Evolutionary conservation across 1,284 basidiomycete genomes (phyloP).

Genomic region (Ganoderma lucidum): DNA sequence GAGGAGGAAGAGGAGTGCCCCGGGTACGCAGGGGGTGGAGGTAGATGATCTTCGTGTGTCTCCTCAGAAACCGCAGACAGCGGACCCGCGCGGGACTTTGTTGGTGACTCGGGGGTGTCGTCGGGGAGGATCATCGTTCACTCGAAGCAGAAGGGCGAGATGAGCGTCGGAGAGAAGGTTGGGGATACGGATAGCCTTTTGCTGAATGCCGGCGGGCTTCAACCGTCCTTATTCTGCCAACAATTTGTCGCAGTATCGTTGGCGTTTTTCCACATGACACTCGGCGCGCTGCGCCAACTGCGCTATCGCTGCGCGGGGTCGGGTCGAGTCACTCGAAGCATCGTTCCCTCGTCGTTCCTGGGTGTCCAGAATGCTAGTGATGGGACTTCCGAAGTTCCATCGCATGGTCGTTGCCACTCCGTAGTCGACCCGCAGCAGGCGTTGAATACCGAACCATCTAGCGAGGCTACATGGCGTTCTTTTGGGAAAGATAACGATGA

Average conservation of each 20-base stretch:
- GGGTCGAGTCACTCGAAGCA: conserved; percentile 12
- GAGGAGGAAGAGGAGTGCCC: conserved; percentile 12
- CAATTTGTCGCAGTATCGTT: background rate
- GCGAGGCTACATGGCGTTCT: background rate
- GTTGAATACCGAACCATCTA: conserved; percentile 2
- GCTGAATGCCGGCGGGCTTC: background rate
- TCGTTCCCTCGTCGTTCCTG: background rate
- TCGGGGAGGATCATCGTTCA: conserved; percentile 42
- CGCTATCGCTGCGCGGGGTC: conserved; percentile 22
- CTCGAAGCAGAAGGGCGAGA: background rate
- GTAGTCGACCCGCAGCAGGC: conserved; percentile 15
- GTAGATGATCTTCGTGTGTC: conserved; percentile 12
- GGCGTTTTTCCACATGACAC: conserved; percentile 20
- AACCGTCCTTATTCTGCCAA: background rate
- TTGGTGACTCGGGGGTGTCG: conserved; percentile 35
- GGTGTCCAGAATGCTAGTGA: background rate
- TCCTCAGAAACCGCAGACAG: conserved; percentile 20
- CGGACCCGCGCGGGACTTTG: conserved; percentile 28
- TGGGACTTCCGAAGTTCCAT: background rate
- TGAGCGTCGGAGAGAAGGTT: conserved; percentile 2
- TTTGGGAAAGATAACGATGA: too few species aligned
- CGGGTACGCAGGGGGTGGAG: conserved; percentile 36
- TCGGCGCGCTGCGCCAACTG: conserved; percentile 20
- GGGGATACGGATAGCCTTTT: background rate
- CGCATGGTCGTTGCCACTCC: conserved; percentile 11